Percentiles rank a stretch among this genome's conserved stretches.
phyloP scores from a whole-genome alignment of 2,329 filamentous ascomycete genomes.

The Epichloe gansuensis region DNA sequence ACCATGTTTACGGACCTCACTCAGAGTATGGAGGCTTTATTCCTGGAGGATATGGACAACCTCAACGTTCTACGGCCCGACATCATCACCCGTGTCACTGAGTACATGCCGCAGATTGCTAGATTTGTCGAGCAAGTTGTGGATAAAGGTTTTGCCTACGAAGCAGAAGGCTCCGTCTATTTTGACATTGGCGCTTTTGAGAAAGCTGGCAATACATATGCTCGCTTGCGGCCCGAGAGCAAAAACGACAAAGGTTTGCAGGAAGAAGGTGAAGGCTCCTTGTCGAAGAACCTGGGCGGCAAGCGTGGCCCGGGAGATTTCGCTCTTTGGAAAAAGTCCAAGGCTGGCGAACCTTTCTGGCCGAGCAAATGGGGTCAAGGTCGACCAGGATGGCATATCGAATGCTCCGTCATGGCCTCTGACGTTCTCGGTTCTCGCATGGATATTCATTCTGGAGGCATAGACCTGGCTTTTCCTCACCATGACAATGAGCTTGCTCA shows the following conservation, averaged over 20 bases:
- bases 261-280: slow-evolving; percentile 80
- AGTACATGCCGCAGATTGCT: slow-evolving; percentile 81
- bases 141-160: slow-evolving; percentile 76
- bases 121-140: slow-evolving; percentile 74
- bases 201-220: slow-evolving; percentile 71
- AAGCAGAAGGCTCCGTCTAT: slow-evolving; percentile 75
- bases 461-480: slow-evolving; percentile 84
- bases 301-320: slow-evolving; percentile 79
- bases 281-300: slow-evolving; percentile 47
- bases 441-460: slow-evolving; percentile 87
- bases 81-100: slow-evolving; percentile 77
- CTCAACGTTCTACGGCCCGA: slow-evolving; percentile 79
- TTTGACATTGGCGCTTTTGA: slow-evolving; percentile 88
- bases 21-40: slow-evolving; percentile 73
- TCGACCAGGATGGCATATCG: slow-evolving; percentile 91
- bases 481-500: slow-evolving; percentile 90
- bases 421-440: slow-evolving; percentile 74
- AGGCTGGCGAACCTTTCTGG: slow-evolving; percentile 87
- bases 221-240: slow-evolving; percentile 74
- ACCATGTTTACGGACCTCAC: slow-evolving; percentile 79
- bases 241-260: slow-evolving; percentile 70
- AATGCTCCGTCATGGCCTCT: slow-evolving; percentile 92
- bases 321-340: slow-evolving; percentile 86
- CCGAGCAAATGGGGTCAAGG: slow-evolving; percentile 77
- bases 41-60: slow-evolving; percentile 76